Conservation (phyloP, 148 eudicot species). For the Silene conica region DNA sequence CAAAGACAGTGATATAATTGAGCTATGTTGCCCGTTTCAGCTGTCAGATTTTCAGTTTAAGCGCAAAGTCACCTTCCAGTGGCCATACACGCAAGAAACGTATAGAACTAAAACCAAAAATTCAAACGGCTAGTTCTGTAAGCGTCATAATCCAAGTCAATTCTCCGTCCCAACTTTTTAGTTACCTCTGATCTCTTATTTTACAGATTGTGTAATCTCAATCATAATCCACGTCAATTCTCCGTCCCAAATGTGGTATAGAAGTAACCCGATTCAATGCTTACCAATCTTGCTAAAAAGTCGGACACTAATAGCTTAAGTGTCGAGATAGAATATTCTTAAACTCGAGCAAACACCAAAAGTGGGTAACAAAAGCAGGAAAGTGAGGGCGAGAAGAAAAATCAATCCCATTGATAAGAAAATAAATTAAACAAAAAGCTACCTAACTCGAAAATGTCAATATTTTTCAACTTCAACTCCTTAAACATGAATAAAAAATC, state of each 20-base stretch:
- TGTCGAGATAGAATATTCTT: neutral
- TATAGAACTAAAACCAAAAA: neutral
- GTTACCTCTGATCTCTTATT: neutral
- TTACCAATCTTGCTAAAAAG: neutral
- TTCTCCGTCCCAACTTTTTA: neutral
- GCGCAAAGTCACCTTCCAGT: no score
- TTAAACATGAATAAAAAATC: neutral
- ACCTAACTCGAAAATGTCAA: slow-evolving; percentile 7
- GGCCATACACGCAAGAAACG: neutral
- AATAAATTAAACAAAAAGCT: slow-evolving; percentile 10
- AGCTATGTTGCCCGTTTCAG: neutral
- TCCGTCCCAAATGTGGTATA: no score
- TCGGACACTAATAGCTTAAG: neutral
- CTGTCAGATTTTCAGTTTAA: no score
- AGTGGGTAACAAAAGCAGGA: neutral
- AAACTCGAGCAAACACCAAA: slow-evolving; percentile 1
- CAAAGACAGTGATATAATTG: neutral
- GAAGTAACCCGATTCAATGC: neutral
- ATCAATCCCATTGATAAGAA: neutral
- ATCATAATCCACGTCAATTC: no score
- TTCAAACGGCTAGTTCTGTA: neutral
- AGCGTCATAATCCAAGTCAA: neutral
- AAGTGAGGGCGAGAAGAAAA: neutral
- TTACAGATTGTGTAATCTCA: no score
- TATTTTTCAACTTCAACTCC: neutral